A percentile compares a stretch with the other conserved stretches of the same genome.
Conservation (phyloP, 2,329 filamentous ascomycete genomes). For the Hypoxylon sp. region DNA sequence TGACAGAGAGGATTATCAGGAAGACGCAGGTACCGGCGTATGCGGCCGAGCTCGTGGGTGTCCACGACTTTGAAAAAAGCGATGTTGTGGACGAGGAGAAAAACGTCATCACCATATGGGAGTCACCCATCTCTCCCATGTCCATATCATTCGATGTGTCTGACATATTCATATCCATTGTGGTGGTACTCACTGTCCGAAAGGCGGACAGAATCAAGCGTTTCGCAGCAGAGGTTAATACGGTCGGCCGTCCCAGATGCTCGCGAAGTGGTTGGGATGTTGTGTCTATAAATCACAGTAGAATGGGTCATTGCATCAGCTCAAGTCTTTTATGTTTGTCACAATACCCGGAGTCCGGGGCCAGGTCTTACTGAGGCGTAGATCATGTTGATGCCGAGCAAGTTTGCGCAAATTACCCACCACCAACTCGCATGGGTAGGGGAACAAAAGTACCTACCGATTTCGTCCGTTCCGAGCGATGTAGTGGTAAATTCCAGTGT, state of each 20-base stretch:
- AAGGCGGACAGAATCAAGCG: background rate
- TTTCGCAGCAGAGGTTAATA: background rate
- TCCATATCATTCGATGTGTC: conserved; percentile 16
- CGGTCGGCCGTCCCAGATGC: background rate
- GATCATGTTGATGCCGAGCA: conserved; percentile 15
- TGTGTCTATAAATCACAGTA: background rate
- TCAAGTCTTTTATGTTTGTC: conserved; percentile 11
- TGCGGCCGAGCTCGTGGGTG: conserved; percentile 74
- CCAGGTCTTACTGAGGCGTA: conserved; percentile 14
- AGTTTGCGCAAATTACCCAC: conserved; percentile 35
- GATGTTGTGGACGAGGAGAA: conserved; percentile 72
- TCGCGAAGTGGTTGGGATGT: background rate
- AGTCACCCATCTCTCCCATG: conserved; percentile 26
- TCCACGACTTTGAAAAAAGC: conserved; percentile 79
- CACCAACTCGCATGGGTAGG: conserved; percentile 7
- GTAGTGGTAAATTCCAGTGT: background rate
- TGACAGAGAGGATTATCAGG: conserved; percentile 79
- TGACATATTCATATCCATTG: conserved; percentile 30
- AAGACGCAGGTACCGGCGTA: conserved; percentile 95
- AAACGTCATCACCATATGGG: conserved; percentile 41
- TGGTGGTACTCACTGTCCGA: background rate
- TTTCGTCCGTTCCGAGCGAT: background rate
- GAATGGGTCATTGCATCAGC: background rate
- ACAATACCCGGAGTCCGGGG: background rate
- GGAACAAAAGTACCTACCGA: background rate